Evolutionary conservation across 495 filamentous ascomycete species (phyloP).

Genomic region (Aspergillus sparsus): DNA sequence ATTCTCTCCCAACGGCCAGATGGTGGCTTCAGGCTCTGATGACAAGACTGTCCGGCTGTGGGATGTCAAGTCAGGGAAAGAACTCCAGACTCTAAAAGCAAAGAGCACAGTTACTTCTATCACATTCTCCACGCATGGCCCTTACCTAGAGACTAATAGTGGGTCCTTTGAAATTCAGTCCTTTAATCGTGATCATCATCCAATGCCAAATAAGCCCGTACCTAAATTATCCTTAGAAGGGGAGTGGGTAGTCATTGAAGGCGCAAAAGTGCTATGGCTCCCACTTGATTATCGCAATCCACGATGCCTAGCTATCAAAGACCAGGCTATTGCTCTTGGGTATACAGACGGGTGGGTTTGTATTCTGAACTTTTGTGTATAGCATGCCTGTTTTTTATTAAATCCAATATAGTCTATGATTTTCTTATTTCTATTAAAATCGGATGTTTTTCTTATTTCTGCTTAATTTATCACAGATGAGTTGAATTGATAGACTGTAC

Average conservation of each 20-base stretch:
- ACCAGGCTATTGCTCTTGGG: background rate
- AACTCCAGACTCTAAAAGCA: background rate
- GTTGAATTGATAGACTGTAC: too few species aligned
- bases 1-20: too few species aligned
- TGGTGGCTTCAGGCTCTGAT: too few species aligned
- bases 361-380: slow-evolving; percentile 1
- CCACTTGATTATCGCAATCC: background rate
- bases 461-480: background rate
- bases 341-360: background rate
- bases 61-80: background rate
- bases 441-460: background rate
- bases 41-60: too few species aligned
- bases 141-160: background rate
- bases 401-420: too few species aligned
- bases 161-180: background rate
- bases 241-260: background rate
- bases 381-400: too few species aligned
- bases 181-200: background rate
- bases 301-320: background rate
- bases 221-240: background rate
- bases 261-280: slow-evolving; percentile 1
- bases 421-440: too few species aligned
- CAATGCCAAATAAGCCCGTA: background rate
- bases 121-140: slow-evolving; percentile 14
- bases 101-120: background rate